Conservation (phyloP, 371 early-diverging fungal genomes). For the Chytridium lagenaria region DNA sequence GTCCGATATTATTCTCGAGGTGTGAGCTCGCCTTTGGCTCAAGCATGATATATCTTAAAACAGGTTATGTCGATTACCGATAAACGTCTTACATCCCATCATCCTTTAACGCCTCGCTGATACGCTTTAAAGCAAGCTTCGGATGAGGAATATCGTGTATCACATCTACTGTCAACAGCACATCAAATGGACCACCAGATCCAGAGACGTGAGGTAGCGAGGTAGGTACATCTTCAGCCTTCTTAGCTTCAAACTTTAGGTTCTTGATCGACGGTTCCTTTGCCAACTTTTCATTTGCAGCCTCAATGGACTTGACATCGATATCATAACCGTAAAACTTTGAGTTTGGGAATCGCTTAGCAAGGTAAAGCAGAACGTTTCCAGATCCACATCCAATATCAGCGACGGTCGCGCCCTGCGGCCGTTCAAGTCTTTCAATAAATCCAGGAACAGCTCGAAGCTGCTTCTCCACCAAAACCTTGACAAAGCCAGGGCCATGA, state of each 20-base stretch:
- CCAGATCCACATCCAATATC: conserved; percentile 13
- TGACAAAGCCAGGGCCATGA: conserved; percentile 12
- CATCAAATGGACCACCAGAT: neutral
- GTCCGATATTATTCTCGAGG: neutral
- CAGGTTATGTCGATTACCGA: neutral
- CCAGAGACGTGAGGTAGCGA: neutral
- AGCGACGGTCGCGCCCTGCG: conserved; percentile 1
- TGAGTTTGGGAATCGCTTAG: neutral
- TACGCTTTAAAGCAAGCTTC: neutral
- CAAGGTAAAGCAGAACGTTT: conserved; percentile 6
- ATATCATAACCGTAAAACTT: conserved; percentile 12
- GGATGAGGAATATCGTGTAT: conserved; percentile 7
- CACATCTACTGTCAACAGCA: conserved; percentile 3
- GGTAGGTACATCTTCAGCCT: neutral
- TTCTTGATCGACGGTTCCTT: neutral
- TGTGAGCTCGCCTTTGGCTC: conserved; percentile 15
- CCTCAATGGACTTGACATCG: neutral
- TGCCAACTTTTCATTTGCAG: neutral
- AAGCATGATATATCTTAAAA: conserved; percentile 5
- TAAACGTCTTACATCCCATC: neutral
- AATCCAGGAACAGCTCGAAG: neutral
- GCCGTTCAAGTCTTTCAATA: neutral
- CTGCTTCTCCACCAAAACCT: conserved; percentile 3
- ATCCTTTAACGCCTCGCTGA: neutral
- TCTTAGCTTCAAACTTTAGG: neutral